Evolutionary conservation across 225 moss, liverwort and hornwort species (phyloP), one percentile per base, ranked within the genome.

Genomic region (Pseudoscleropodium purum): DNA sequence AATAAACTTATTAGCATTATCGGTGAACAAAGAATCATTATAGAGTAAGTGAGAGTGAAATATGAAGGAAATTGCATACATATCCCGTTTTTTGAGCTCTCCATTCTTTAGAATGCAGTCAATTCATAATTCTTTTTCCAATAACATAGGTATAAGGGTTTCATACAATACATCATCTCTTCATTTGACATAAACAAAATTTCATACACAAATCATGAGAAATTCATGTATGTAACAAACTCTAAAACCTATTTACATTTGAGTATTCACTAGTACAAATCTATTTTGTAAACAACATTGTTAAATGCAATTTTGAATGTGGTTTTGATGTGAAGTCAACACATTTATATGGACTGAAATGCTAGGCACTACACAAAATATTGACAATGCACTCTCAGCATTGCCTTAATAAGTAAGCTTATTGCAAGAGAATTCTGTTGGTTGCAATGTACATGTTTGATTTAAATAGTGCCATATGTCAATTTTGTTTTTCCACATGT

Each of bases 51-150:
- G 6, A 5, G 17, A 45, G 15, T 1, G 0, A 74, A 74, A 9
- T 30, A 45, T 45, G 30, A 74, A 74, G 6, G 27, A 47, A 45
- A 74, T 74, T 73, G 27, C 11, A 47, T 17, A 18, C 18, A 45
- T 9, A 3, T 3, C 4, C 16, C 1, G 0, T 43, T 74, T 45
- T 29, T 45, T 74, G 73, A 74, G 30, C 18, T 74, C 30, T 30
- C 18, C 6, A 47, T 4, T 30, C 1, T 30, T 47, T 47, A 47
- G 3, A 47, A 0, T 74, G 0, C 30, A 17, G 0, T 47, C 75
- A 75, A 47, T 31, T 47, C 6, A 47, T 30, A 47, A 27, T 16
- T 43, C 15, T 41, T 73, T 14, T 43, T 0, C 3, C 29, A 3
- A 29, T 30, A 4, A 18, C 11, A 75, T 75, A 47, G 11, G 18